These are phyloP conservation scores for Aspergillus sp. DNA, from an alignment of 2,329 filamentous ascomycete genomes.

Conservation along the genomic window DNA sequence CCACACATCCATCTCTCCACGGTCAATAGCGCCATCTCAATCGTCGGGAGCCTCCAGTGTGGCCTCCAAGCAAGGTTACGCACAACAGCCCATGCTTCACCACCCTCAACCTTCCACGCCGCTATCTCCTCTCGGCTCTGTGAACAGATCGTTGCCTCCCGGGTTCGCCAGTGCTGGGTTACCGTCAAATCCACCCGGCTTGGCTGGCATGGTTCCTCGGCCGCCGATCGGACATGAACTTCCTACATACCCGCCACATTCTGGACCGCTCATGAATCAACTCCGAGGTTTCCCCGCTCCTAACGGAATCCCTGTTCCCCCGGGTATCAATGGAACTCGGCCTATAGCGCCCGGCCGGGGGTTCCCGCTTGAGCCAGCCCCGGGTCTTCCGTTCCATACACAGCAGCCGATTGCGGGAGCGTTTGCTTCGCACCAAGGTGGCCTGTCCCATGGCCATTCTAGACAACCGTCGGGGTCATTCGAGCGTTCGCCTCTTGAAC, in stretches of 20 bases:
- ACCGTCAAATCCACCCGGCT: slow-evolving; percentile 54
- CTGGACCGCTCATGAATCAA: slow-evolving; percentile 51
- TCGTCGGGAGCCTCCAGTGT: slow-evolving; percentile 63
- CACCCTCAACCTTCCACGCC: slow-evolving; percentile 60
- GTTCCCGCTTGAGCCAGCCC: slow-evolving; percentile 49
- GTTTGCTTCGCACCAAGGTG: slow-evolving; percentile 34
- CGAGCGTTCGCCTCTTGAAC: slow-evolving; percentile 59
- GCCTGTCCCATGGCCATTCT: slow-evolving; percentile 60
- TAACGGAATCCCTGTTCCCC: slow-evolving; percentile 54
- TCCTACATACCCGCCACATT: slow-evolving; percentile 54
- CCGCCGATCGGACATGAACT: slow-evolving; percentile 50
- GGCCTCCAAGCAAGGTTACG: slow-evolving; percentile 58
- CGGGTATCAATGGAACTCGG: slow-evolving; percentile 60
- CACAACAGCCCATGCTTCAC: slow-evolving; percentile 51
- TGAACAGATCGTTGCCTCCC: slow-evolving; percentile 55
- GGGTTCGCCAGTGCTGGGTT: slow-evolving; percentile 53
- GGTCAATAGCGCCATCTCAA: slow-evolving; percentile 62
- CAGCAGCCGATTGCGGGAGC: slow-evolving; percentile 42
- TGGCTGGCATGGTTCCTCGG: slow-evolving; percentile 53
- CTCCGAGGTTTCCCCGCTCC: slow-evolving; percentile 53
- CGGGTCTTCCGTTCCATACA: slow-evolving; percentile 40
- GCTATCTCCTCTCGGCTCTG: slow-evolving; percentile 63
- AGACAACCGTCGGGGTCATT: slow-evolving; percentile 70
- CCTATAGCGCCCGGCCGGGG: slow-evolving; percentile 58
- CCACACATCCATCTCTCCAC: slow-evolving; percentile 60